Conservation (phyloP, 164 flowering plant genomes). For the Litsea cubeba region DNA sequence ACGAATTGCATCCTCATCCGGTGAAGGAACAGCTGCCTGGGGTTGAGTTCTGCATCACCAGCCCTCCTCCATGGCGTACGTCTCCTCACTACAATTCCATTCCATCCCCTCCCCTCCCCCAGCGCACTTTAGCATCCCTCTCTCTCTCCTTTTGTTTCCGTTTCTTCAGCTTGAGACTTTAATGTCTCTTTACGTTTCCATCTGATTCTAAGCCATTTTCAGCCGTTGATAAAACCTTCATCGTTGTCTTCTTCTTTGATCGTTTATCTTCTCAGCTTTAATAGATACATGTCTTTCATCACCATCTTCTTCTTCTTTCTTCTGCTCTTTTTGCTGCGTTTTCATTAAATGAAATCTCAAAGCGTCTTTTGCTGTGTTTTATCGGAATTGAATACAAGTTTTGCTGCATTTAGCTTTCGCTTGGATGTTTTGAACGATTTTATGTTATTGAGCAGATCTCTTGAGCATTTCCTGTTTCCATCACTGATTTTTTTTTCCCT, state of each 20-base stretch:
- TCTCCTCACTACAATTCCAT: not conserved
- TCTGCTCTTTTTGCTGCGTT: not conserved
- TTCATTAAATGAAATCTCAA: not conserved
- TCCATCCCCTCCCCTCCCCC: not conserved
- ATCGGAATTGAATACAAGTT: not conserved
- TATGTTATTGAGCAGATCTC: too few species aligned
- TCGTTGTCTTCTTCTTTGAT: not conserved
- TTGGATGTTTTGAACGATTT: too few species aligned
- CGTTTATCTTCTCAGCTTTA: too few species aligned
- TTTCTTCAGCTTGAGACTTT: not conserved
- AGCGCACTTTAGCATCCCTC: not conserved
- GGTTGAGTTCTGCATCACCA: slow-evolving; percentile 62
- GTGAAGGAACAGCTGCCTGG: slow-evolving; percentile 59
- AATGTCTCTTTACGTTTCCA: not conserved
- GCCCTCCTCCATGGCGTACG: slow-evolving; percentile 81
- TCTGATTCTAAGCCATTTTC: not conserved
- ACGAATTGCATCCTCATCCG: slow-evolving; percentile 69
- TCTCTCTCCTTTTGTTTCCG: not conserved
- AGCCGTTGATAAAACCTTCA: not conserved
- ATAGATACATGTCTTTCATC: too few species aligned
- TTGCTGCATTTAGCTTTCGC: too few species aligned
- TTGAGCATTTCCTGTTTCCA: too few species aligned
- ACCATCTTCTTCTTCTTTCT: not conserved
- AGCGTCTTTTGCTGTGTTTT: not conserved
- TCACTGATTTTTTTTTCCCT: too few species aligned